Evolutionary conservation across 257 asterid genomes (phyloP).

Genomic region (Penstemon eatonii): DNA sequence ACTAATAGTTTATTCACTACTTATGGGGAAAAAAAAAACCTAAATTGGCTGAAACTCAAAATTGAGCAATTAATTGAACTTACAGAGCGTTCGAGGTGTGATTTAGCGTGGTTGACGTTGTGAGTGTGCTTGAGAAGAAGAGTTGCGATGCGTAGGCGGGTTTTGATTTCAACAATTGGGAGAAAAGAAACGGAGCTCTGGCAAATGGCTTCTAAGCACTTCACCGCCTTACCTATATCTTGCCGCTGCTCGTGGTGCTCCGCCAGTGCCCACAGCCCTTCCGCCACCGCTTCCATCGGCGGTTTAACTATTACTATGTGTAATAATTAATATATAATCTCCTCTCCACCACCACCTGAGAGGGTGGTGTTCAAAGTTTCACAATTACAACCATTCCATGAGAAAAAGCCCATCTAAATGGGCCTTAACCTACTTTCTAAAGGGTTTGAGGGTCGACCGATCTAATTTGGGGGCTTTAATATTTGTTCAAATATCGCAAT

Average conservation of each 20-base stretch:
- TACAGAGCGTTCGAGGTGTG: constrained; percentile 92
- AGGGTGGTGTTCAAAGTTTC: too few relatives aligned
- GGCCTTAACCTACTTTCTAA: too few relatives aligned
- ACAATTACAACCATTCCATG: too few relatives aligned
- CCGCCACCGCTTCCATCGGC: constrained; percentile 91
- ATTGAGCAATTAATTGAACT: constrained; percentile 2
- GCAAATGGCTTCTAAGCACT: constrained; percentile 92
- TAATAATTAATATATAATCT: too few relatives aligned
- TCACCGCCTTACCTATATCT: constrained; percentile 78
- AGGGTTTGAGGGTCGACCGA: too few relatives aligned
- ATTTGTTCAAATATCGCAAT: too few relatives aligned
- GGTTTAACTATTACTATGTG: background rate
- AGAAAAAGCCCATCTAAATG: too few relatives aligned
- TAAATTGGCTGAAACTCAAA: too few relatives aligned
- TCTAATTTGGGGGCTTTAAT: too few relatives aligned
- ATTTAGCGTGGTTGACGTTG: constrained; percentile 86
- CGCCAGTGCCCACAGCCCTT: constrained; percentile 92
- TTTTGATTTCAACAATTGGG: constrained; percentile 84
- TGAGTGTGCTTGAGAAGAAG: constrained; percentile 87
- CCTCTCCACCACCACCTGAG: too few relatives aligned
- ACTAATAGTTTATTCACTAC: too few relatives aligned
- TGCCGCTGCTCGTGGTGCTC: constrained; percentile 81
- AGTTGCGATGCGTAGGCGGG: constrained; percentile 85
- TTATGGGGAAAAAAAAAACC: too few relatives aligned
- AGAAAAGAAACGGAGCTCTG: constrained; percentile 81